Percentiles rank a stretch among this genome's conserved stretches.
These are phyloP conservation scores for Colletotrichum agaves DNA, from an alignment of 2,329 filamentous ascomycete genomes.

Conservation along the genomic window DNA sequence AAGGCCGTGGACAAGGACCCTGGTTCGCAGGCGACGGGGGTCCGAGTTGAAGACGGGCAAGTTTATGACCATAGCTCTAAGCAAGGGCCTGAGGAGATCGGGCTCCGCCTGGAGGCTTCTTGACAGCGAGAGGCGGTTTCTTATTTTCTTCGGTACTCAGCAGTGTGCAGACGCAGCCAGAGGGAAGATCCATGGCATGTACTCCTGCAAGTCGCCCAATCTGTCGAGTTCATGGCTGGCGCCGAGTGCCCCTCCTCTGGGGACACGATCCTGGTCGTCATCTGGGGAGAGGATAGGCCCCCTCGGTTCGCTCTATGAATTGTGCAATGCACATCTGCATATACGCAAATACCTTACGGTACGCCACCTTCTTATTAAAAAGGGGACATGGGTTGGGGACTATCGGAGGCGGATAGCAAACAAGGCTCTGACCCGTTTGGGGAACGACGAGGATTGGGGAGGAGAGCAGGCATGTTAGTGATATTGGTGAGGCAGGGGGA, in stretches of 20 bases:
- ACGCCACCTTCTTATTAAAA: conserved; percentile 27
- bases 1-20: conserved; percentile 23
- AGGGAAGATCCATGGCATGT: conserved; percentile 35
- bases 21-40: conserved; percentile 20
- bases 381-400: conserved; percentile 6
- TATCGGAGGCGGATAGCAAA: conserved; percentile 23
- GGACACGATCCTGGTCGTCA: conserved; percentile 26
- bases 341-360: not conserved
- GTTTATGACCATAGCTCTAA: conserved; percentile 26
- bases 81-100: conserved; percentile 36
- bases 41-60: conserved; percentile 27
- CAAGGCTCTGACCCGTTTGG: conserved; percentile 35
- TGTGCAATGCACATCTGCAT: conserved; percentile 8
- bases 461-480: conserved; percentile 19
- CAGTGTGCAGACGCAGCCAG: conserved; percentile 29
- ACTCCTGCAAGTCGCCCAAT: conserved; percentile 35
- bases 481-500: conserved; percentile 21
- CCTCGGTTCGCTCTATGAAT: not conserved
- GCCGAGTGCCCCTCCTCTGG: conserved; percentile 29
- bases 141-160: conserved; percentile 35
- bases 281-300: conserved; percentile 17
- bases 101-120: conserved; percentile 33
- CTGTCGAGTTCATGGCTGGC: conserved; percentile 31
- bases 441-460: conserved; percentile 28
- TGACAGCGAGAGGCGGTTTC: conserved; percentile 37